phyloP scores from a whole-genome alignment of 306 rosid species.

The Quercus dentata region DNA sequence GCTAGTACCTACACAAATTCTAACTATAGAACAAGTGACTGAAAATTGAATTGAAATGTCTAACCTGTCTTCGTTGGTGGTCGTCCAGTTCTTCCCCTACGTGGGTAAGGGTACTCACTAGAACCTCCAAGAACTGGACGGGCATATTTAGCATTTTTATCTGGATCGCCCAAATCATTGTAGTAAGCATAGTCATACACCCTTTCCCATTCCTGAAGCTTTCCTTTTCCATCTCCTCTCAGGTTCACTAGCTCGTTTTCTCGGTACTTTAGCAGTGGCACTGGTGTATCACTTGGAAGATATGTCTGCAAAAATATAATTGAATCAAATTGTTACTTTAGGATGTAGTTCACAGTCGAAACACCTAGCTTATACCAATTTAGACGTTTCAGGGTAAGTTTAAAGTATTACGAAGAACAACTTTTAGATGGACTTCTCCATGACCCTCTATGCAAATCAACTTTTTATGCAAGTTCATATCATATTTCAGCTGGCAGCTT shows the following conservation, averaged over 20 bases:
- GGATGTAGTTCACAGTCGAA: no score
- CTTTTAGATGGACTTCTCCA: no score
- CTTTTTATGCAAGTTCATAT: no score
- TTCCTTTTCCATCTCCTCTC: conserved; percentile 65
- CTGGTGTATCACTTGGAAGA: conserved; percentile 68
- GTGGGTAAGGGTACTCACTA: conserved; percentile 70
- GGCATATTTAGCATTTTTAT: conserved; percentile 34
- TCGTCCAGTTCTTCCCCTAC: conserved; percentile 80
- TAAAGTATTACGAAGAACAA: no score
- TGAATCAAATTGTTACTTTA: neutral
- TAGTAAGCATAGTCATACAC: conserved; percentile 76
- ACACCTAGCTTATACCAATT: no score
- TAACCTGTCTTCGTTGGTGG: conserved; percentile 49
- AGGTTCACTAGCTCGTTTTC: conserved; percentile 60
- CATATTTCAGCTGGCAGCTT: no score
- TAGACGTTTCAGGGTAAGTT: no score
- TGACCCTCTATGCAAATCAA: no score
- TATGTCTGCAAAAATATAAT: conserved; percentile 43
- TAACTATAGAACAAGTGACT: neutral
- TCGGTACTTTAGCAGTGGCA: conserved; percentile 50
- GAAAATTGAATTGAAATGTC: neutral
- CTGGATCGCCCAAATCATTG: conserved; percentile 64
- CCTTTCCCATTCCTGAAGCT: conserved; percentile 70
- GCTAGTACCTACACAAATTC: neutral
- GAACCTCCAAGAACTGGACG: conserved; percentile 89